Percentiles rank a stretch among this genome's conserved stretches.
These are phyloP conservation scores for Colletotrichum sp. DNA, from an alignment of 2,329 filamentous ascomycete genomes.

Conservation along the genomic window DNA sequence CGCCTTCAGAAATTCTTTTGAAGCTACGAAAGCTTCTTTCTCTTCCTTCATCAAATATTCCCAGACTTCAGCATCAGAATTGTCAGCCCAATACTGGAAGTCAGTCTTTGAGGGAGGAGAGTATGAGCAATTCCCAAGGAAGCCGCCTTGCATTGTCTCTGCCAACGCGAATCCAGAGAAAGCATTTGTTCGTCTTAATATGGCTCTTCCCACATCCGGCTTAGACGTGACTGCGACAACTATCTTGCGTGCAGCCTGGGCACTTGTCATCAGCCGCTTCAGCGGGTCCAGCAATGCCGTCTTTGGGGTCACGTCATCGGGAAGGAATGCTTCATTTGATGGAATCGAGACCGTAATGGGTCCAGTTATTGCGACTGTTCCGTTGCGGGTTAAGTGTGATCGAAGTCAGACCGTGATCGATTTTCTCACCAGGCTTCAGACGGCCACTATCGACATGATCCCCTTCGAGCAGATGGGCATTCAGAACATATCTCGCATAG, in stretches of 20 bases:
- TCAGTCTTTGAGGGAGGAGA: constrained; percentile 5
- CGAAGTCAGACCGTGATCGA: background rate
- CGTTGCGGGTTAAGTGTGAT: background rate
- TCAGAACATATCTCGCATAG: constrained; percentile 28
- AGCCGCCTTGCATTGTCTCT: background rate
- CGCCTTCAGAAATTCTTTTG: background rate
- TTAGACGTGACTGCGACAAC: background rate
- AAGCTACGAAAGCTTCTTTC: background rate
- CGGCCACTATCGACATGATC: constrained; percentile 29
- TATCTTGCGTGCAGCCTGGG: constrained; percentile 40
- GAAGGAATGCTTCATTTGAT: constrained; percentile 23
- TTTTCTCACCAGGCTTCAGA: constrained; percentile 29
- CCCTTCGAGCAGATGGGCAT: constrained; percentile 34
- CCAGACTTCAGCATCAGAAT: background rate
- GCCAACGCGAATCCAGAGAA: background rate
- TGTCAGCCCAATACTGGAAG: constrained; percentile 8
- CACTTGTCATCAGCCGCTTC: constrained; percentile 40
- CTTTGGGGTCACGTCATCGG: constrained; percentile 44
- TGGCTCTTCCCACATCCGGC: background rate
- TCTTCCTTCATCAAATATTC: constrained; percentile 17
- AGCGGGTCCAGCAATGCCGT: constrained; percentile 38
- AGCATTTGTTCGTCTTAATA: background rate
- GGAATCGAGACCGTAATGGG: constrained; percentile 31
- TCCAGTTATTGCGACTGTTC: constrained; percentile 24
- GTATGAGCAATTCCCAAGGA: background rate